A percentile compares a stretch with the other conserved stretches of the same genome.
These are phyloP conservation scores for Hanseniaspora valbyensis DNA, from an alignment of 805 yeast genomes.

Conservation along the genomic window DNA sequence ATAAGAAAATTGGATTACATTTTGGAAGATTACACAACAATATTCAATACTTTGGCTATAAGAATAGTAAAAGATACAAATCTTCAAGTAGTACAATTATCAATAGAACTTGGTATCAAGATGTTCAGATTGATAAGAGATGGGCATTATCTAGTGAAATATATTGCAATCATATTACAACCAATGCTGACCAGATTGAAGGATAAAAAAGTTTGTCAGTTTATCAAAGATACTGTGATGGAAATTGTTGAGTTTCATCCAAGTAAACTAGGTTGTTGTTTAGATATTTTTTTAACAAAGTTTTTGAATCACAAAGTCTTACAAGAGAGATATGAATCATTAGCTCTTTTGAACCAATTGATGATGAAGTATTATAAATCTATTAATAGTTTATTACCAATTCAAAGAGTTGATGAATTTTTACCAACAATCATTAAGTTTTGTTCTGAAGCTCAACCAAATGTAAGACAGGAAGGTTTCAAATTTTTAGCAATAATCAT, in stretches of 20 bases:
- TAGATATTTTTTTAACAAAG: slow-evolving; percentile 38
- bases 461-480: slow-evolving; percentile 67
- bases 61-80: slow-evolving; percentile 74
- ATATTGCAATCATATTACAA: slow-evolving; percentile 35
- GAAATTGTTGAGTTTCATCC: slow-evolving; percentile 19
- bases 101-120: slow-evolving; percentile 53
- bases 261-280: slow-evolving; percentile 49
- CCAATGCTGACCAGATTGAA: slow-evolving; percentile 73
- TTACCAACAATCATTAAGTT: slow-evolving; percentile 48
- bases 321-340: slow-evolving; percentile 61
- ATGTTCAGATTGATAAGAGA: slow-evolving; percentile 57
- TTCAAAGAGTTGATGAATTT: slow-evolving; percentile 27
- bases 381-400: slow-evolving; percentile 14
- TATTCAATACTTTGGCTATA: slow-evolving; percentile 55
- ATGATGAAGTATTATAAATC: slow-evolving; percentile 32
- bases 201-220: slow-evolving; percentile 59
- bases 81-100: slow-evolving; percentile 69
- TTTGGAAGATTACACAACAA: slow-evolving; percentile 51
- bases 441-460: slow-evolving; percentile 74
- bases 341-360: slow-evolving; percentile 53
- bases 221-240: slow-evolving; percentile 44
- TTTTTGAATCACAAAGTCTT: slow-evolving; percentile 58
- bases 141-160: slow-evolving; percentile 32
- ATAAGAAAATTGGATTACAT: slow-evolving; percentile 41
- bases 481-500: slow-evolving; percentile 70